Base-by-base conservation (phyloP, 345 rosid species). In the Gossypium thurberi region DNA sequence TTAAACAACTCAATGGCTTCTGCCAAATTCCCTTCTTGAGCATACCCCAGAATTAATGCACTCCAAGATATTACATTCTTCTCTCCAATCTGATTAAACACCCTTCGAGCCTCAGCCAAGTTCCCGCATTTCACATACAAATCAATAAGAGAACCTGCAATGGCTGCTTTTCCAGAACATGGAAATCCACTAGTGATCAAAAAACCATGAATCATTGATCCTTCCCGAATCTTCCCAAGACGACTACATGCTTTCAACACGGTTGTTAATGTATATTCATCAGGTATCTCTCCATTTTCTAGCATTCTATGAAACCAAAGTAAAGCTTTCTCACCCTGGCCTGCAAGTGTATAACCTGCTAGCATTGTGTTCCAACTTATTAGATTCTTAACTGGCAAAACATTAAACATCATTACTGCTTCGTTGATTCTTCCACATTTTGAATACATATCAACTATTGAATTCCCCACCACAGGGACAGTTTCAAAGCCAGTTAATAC, bases 311-410 rank as follows among this genome's bases (percentile, higher is more conserved):
- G 73, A 65, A 92, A 89, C 81, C 87, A 80, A 79, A 74, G 61
- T 58, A 95, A 57, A 77, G 94, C 96, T 78, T 81, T 91, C 77
- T 80, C 74, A n/a, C 86, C 81, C 12, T 64, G 76, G 47, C 91
- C 91, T 28, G 86, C 81, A 21, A 77, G 80, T 8, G 76, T 83
- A 51, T 81, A 83, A 8, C 96, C 96, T 5, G 91, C 81, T 33
- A 92, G 85, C 89, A 92, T 88, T 11, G 90, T 84, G 50, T 92
- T 92, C 98, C 96, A 91, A 44, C 82, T 95, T 47, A 91, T 81
- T 53, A 86, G 82, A 83, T 81, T 86, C 75, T 76, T 84, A 73
- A 21, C 74, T 0, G 77, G 78, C 89, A 92, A 86, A 42, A 20
- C 1, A 50, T 76, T 12, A 79, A 89, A 92, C 84, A 89, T 77